These are phyloP conservation scores for Cutaneotrichosporon sp. DNA, from an alignment of 1,284 basidiomycete species.

Conservation along the genomic window DNA sequence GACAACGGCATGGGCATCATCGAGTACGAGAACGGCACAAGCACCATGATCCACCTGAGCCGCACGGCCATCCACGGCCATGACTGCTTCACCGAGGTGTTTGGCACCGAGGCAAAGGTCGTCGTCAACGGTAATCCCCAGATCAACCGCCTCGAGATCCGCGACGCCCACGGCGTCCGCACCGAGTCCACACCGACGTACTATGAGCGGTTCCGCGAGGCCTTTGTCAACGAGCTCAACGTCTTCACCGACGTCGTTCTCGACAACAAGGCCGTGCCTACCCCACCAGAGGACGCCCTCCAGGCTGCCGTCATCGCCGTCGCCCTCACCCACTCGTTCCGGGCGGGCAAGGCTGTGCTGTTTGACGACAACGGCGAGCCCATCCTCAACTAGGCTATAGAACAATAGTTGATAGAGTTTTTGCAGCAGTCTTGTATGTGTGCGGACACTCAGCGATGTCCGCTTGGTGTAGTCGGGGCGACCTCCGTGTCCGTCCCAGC, in stretches of 20 bases:
- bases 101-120: conserved; percentile 28
- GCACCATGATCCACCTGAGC: conserved; percentile 22
- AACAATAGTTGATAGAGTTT: neutral
- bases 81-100: conserved; percentile 28
- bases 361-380: conserved; percentile 31
- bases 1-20: conserved; percentile 31
- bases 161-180: conserved; percentile 31
- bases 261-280: conserved; percentile 19
- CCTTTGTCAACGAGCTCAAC: conserved; percentile 32
- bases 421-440: conserved; percentile 1
- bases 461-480: conserved; percentile 27
- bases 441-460: too few species aligned
- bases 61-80: conserved; percentile 31
- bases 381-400: conserved; percentile 9
- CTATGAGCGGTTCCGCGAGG: conserved; percentile 27
- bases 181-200: conserved; percentile 21
- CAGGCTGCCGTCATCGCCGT: conserved; percentile 30
- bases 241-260: conserved; percentile 13
- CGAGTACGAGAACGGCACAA: conserved; percentile 22
- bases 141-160: conserved; percentile 26
- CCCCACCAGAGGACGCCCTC: conserved; percentile 24
- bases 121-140: conserved; percentile 30
- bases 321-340: conserved; percentile 26
- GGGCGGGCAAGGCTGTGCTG: conserved; percentile 18
- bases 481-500: too few species aligned